A percentile compares a stretch with the other conserved stretches of the same genome.
These are phyloP conservation scores for Calendula officinalis DNA, from an alignment of 129 eudicot species.

Conservation along the genomic window DNA sequence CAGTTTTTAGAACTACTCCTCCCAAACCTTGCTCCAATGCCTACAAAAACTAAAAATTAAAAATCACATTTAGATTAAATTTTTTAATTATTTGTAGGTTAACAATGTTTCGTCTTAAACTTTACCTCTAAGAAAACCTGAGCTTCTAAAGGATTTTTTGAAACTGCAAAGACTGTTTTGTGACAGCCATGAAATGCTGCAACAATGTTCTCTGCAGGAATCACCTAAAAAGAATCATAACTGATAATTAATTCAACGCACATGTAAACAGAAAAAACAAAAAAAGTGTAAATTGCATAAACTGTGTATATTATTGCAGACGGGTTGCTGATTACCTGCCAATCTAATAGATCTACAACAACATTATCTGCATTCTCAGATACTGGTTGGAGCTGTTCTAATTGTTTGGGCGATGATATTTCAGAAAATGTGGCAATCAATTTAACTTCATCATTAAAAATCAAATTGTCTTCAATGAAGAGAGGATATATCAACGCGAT, in stretches of 20 bases:
- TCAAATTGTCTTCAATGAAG: constrained; percentile 53
- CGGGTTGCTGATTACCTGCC: constrained; percentile 73
- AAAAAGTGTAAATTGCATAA: background rate
- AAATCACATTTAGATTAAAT: background rate
- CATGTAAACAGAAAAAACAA: too few relatives aligned
- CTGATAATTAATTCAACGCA: too few relatives aligned
- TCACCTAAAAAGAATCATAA: constrained; percentile 51
- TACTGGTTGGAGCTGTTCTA: constrained; percentile 55
- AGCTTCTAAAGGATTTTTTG: constrained; percentile 67
- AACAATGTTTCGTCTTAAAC: background rate
- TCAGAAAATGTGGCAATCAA: constrained; percentile 64
- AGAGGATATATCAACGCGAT: constrained; percentile 71
- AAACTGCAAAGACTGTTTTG: constrained; percentile 74
- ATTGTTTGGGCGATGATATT: constrained; percentile 69
- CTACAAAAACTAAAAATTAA: constrained; percentile 43
- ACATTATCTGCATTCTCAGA: constrained; percentile 53
- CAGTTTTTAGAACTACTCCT: constrained; percentile 83
- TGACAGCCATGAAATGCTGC: constrained; percentile 81
- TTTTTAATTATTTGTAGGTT: background rate
- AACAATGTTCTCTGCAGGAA: constrained; percentile 94
- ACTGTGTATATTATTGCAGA: background rate
- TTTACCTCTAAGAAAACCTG: constrained; percentile 78
- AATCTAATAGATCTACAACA: constrained; percentile 74
- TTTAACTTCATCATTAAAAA: constrained; percentile 40
- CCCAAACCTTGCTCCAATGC: constrained; percentile 94